Percentiles rank a stretch among this genome's conserved stretches.
Conservation (phyloP, 805 yeast genomes). For the Yamadazyma phyllophila region DNA sequence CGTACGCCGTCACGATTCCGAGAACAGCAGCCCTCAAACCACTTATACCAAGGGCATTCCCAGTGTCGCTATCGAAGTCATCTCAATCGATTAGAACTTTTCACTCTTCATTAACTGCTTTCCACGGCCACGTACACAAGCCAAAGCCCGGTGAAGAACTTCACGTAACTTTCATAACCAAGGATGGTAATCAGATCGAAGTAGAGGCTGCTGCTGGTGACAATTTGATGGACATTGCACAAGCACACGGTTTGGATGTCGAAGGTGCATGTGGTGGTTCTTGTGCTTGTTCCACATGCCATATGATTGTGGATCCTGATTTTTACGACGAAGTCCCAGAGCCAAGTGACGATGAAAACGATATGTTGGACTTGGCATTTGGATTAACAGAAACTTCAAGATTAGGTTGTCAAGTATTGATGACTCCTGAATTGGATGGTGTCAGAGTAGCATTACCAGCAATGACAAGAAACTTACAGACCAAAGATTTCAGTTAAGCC, state of each 20-base stretch:
- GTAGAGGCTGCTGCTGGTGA: conserved; percentile 93
- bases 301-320: conserved; percentile 93
- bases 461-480: conserved; percentile 91
- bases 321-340: conserved; percentile 88
- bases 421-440: conserved; percentile 91
- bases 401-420: conserved; percentile 88
- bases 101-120: conserved; percentile 18
- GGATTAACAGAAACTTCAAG: conserved; percentile 96
- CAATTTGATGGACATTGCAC: conserved; percentile 88
- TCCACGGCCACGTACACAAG: conserved; percentile 84
- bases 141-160: conserved; percentile 93
- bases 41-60: background rate
- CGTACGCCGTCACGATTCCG: background rate
- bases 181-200: conserved; percentile 81
- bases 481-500: conserved; percentile 63
- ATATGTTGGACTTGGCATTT: conserved; percentile 96
- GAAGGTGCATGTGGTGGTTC: conserved; percentile 99
- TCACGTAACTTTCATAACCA: conserved; percentile 79
- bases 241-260: conserved; percentile 89
- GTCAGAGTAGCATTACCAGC: conserved; percentile 93
- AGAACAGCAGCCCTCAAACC: background rate
- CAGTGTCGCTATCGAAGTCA: background rate
- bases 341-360: conserved; percentile 97
- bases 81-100: conserved; percentile 11
- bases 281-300: conserved; percentile 98